These are phyloP conservation scores for Brasenia schreberi DNA, from an alignment of 164 flowering plant genomes.

Conservation along the genomic window DNA sequence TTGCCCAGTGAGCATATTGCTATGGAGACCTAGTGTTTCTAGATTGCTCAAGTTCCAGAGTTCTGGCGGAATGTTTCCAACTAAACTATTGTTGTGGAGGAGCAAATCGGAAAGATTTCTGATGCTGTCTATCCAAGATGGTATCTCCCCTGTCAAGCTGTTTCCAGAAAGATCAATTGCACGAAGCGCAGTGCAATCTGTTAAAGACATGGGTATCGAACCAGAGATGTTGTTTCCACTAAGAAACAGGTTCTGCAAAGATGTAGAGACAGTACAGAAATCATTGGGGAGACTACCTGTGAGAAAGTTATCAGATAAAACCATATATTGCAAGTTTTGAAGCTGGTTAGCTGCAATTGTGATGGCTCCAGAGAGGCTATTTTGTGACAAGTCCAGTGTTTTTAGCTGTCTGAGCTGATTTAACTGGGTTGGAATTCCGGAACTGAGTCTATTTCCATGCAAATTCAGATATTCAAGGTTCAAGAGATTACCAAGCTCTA, in stretches of 20 bases:
- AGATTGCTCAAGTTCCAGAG: conserved; percentile 61
- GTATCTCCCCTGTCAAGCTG: conserved; percentile 41
- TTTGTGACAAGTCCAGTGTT: conserved; percentile 58
- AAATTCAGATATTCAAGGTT: conserved; percentile 63
- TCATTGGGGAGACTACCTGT: conserved; percentile 32
- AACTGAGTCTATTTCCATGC: conserved; percentile 56
- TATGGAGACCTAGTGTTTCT: conserved; percentile 41
- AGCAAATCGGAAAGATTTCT: conserved; percentile 45
- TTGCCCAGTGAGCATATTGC: conserved; percentile 49
- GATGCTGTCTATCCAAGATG: conserved; percentile 32
- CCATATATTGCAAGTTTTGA: conserved; percentile 36
- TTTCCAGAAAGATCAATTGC: conserved; percentile 70
- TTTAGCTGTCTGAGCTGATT: conserved; percentile 40
- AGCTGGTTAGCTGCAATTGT: conserved; percentile 22
- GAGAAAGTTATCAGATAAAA: conserved; percentile 46
- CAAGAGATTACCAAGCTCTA: conserved; percentile 29
- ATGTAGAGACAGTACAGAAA: conserved; percentile 40
- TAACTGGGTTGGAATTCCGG: conserved; percentile 47
- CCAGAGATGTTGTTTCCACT: conserved; percentile 51
- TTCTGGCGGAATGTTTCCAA: conserved; percentile 50
- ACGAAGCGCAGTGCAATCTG: conserved; percentile 46
- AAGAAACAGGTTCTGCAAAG: conserved; percentile 35
- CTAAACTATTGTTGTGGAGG: conserved; percentile 79
- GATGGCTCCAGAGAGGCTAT: conserved; percentile 53
- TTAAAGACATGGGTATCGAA: conserved; percentile 36